Base-by-base conservation (phyloP, 176 grass and related monocot species). In the Musa acuminata region DNA sequence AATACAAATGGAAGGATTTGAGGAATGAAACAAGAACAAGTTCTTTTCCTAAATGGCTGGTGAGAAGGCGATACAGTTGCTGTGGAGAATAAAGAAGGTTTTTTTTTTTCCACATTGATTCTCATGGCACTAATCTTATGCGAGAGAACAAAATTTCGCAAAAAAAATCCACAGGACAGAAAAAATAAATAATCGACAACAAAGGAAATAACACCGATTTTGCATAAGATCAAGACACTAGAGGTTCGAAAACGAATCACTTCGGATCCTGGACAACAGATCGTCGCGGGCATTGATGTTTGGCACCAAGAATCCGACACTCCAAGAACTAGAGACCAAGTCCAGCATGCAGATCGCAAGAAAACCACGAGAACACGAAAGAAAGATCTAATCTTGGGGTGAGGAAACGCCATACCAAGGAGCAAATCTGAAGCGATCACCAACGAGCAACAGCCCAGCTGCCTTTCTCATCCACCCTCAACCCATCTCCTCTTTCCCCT, bases 401-500 rank as follows among this genome's bases (percentile, higher is more conserved):
- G 14, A 14, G 16, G 24, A 59, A 54, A 69, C 23, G 35, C 35
- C 64, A 27, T 24, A 60, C 53, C 53, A 59, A 20, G 26, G 65
- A 22, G 12, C 65, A 71, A 70, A 79, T 8, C 23, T 63, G 62
- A 77, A 66, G 62, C 50, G 43, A 24, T 2, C 60, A 50, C 75
- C 52, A 11, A 58, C 51, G 57, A 79, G 53, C 53, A 59, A 53
- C 77, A 23, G 52, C n/a, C 51, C 10, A 55, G 26, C 52, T 23
- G 26, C 77, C 20, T 79, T 79, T 59, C 64, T 49, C 66, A 59
- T 26, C 64, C 53, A 54, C 25, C n/a, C 77, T 79, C 77, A 59
- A 10, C 26, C 53, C 77, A 69, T 71, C 35, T 49, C 52, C 71
- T 17, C 17, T 19, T 4, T 13, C 17, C 27, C 23, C 24, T 8